Percentiles rank a stretch among this genome's conserved stretches.
phyloP scores from a whole-genome alignment of 2,329 filamentous ascomycete genomes.

The Epichloe baconii region DNA sequence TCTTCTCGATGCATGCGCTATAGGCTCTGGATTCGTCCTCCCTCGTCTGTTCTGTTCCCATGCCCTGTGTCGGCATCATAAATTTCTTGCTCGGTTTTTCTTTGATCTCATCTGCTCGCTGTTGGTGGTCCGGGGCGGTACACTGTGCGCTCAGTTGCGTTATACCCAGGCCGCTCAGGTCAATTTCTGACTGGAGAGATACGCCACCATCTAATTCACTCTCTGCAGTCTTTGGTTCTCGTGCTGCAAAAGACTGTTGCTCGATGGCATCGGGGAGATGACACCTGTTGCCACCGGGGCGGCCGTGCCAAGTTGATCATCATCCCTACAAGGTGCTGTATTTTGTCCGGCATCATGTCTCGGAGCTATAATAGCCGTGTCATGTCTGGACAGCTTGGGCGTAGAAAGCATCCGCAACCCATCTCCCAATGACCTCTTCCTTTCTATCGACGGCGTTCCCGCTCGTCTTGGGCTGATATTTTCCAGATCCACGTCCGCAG shows the following conservation, averaged over 20 bases:
- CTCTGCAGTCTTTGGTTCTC: neutral
- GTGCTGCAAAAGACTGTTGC: neutral
- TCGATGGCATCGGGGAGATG: neutral
- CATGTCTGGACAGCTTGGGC: neutral
- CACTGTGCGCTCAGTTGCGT: neutral
- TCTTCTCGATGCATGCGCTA: neutral
- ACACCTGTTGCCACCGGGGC: neutral
- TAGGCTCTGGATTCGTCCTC: neutral
- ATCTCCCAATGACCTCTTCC: slow-evolving; percentile 7
- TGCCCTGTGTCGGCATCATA: neutral
- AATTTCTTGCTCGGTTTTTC: neutral
- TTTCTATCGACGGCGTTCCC: neutral
- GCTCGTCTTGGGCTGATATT: slow-evolving; percentile 3
- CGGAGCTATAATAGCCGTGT: neutral
- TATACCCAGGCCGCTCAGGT: neutral
- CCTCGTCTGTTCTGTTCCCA: neutral
- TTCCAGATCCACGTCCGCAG: neutral
- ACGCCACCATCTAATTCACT: slow-evolving; percentile 5
- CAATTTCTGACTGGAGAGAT: neutral
- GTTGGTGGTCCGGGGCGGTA: neutral
- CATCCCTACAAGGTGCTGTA: neutral
- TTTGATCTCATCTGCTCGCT: neutral
- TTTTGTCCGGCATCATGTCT: neutral
- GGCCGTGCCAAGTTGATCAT: neutral
- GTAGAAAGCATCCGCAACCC: slow-evolving; percentile 2